A percentile compares a stretch with the other conserved stretches of the same genome.
These are phyloP conservation scores for Komagataella populi DNA, from an alignment of 805 yeast species.

Conservation along the genomic window DNA sequence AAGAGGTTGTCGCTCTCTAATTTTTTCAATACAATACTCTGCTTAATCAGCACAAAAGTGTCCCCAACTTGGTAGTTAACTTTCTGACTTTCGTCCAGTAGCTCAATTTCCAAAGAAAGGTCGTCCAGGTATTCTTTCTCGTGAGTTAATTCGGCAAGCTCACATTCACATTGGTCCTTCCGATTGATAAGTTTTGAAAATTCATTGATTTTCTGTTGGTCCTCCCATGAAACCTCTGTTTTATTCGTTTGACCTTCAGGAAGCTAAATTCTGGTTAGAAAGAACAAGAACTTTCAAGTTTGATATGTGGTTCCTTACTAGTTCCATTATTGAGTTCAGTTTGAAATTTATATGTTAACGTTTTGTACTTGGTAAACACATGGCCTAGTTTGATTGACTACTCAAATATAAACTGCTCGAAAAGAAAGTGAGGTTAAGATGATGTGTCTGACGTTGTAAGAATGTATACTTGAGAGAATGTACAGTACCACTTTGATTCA, in stretches of 20 bases:
- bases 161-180: conserved; percentile 42
- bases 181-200: conserved; percentile 73
- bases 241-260: conserved; percentile 44
- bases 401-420: neutral
- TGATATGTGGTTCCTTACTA: neutral
- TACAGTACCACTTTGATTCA: neutral
- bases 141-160: conserved; percentile 33
- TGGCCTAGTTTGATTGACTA: neutral
- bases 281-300: neutral
- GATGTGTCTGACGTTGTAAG: neutral
- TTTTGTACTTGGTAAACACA: neutral
- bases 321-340: neutral
- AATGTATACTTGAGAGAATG: neutral
- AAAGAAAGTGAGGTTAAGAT: too few species aligned
- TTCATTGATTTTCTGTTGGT: conserved; percentile 80
- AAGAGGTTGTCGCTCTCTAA: conserved; percentile 49
- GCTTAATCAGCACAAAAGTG: conserved; percentile 56
- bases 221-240: conserved; percentile 62
- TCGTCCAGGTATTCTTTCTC: conserved; percentile 88
- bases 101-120: conserved; percentile 70
- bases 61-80: conserved; percentile 77
- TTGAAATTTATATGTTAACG: neutral
- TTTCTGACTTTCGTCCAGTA: conserved; percentile 64
- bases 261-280: conserved; percentile 10
- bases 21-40: conserved; percentile 49